phyloP scores from a whole-genome alignment of 176 grass and related monocot species.

The Cocos nucifera region DNA sequence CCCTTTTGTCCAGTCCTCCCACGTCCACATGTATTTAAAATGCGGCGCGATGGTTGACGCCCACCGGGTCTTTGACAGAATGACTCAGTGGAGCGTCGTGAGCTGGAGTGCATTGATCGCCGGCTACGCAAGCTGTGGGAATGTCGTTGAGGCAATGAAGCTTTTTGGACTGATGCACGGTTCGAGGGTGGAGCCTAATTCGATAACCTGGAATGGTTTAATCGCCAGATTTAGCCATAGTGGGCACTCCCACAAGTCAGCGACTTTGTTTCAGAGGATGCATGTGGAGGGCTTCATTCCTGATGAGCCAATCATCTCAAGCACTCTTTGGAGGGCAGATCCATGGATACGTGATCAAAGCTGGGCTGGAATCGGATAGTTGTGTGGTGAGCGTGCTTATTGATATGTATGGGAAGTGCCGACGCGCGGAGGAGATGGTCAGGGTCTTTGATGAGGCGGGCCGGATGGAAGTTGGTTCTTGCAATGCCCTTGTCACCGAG shows the following conservation, averaged over 20 bases:
- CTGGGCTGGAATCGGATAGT: constrained; percentile 24
- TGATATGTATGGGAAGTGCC: constrained; percentile 47
- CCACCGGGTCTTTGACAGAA: too few relatives aligned
- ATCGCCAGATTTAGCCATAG: constrained; percentile 47
- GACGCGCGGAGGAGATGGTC: constrained; percentile 32
- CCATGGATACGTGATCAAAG: constrained; percentile 18
- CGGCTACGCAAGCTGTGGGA: constrained; percentile 10
- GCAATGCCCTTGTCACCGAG: constrained; percentile 44
- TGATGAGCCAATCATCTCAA: constrained; percentile 26
- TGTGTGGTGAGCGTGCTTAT: constrained; percentile 40
- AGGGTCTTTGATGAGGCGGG: constrained; percentile 30
- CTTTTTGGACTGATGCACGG: constrained; percentile 33
- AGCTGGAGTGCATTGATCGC: constrained; percentile 44
- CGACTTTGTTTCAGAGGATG: too few relatives aligned
- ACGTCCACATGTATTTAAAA: too few relatives aligned
- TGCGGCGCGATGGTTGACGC: too few relatives aligned
- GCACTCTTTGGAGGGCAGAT: too few relatives aligned
- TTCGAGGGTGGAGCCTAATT: constrained; percentile 28
- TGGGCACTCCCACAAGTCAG: constrained; percentile 24
- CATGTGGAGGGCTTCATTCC: constrained; percentile 40
- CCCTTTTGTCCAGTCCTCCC: constrained; percentile 34
- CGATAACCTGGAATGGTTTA: constrained; percentile 61
- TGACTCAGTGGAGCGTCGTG: constrained; percentile 20
- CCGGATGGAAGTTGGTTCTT: constrained; percentile 35
- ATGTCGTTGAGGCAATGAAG: constrained; percentile 15